Conservation (phyloP, 257 asterid species). For the Forsythia suspensa region DNA sequence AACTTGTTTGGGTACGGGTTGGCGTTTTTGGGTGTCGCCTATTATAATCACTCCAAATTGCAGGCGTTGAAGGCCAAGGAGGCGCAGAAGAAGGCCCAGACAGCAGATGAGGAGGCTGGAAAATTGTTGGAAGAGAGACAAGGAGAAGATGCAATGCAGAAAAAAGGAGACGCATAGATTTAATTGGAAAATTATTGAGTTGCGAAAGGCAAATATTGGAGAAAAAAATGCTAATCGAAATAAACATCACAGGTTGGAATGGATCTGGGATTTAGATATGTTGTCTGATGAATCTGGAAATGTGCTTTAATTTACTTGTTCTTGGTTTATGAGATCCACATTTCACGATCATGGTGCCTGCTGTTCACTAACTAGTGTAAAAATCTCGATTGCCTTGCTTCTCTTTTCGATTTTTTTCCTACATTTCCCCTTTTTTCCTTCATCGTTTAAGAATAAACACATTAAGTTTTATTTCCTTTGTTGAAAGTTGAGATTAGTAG, state of each 20-base stretch:
- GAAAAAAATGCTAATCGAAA: conserved; percentile 11
- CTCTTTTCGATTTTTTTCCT: background rate
- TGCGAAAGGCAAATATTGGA: background rate
- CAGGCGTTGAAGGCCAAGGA: conserved; percentile 74
- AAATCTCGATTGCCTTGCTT: background rate
- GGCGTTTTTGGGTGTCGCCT: conserved; percentile 72
- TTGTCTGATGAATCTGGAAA: background rate
- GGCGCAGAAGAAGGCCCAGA: conserved; percentile 48
- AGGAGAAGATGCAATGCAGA: conserved; percentile 41
- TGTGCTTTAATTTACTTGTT: conserved; percentile 14
- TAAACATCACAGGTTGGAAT: conserved; percentile 19
- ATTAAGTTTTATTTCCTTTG: background rate
- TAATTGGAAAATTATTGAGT: conserved; percentile 22
- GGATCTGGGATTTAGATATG: conserved; percentile 19
- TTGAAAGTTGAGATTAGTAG: background rate
- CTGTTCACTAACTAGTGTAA: conserved; percentile 20
- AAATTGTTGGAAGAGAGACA: conserved; percentile 45
- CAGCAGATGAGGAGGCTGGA: conserved; percentile 49
- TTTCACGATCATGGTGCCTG: conserved; percentile 19
- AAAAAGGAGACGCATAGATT: conserved; percentile 43
- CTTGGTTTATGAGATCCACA: conserved; percentile 15
- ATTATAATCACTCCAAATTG: conserved; percentile 66
- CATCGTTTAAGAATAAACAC: background rate
- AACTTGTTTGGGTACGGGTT: conserved; percentile 69
- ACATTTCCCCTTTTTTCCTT: background rate